Conservation (phyloP, 1,284 basidiomycete species). For the Tilletia walkeri region DNA sequence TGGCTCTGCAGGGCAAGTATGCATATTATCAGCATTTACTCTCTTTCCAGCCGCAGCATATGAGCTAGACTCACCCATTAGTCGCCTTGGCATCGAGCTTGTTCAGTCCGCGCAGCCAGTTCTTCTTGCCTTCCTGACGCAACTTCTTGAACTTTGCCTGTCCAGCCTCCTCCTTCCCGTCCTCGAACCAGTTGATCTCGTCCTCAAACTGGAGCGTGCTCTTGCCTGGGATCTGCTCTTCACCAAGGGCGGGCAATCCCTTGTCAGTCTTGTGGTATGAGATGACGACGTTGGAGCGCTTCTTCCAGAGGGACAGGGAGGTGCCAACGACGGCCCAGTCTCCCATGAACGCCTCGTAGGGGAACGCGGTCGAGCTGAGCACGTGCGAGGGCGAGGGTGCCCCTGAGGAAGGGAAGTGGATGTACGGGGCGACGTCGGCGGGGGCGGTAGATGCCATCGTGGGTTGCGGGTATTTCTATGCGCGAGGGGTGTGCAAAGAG, state of each 20-base stretch:
- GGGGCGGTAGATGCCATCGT: not conserved
- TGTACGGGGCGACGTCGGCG: slow-evolving; percentile 11
- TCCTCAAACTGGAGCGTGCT: slow-evolving; percentile 28
- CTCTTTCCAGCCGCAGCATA: not conserved
- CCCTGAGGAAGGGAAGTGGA: slow-evolving; percentile 16
- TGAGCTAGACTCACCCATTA: not conserved
- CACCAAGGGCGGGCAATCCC: not conserved
- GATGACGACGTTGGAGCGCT: slow-evolving; percentile 59
- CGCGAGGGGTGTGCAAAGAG: not conserved
- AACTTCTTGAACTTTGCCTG: slow-evolving; percentile 49
- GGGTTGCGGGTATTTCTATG: not conserved
- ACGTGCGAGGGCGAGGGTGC: slow-evolving; percentile 28
- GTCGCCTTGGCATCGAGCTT: slow-evolving; percentile 35
- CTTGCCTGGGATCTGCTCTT: slow-evolving; percentile 20
- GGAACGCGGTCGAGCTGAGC: slow-evolving; percentile 44
- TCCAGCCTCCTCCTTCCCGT: slow-evolving; percentile 57
- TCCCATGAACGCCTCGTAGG: slow-evolving; percentile 60
- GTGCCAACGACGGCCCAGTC: slow-evolving; percentile 60
- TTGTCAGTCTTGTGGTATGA: slow-evolving; percentile 58
- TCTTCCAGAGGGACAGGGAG: slow-evolving; percentile 61
- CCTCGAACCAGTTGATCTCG: slow-evolving; percentile 55
- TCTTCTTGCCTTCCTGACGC: slow-evolving; percentile 43
- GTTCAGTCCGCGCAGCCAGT: slow-evolving; percentile 58
- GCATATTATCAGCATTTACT: slow-evolving; percentile 9
- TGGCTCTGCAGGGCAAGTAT: slow-evolving; percentile 51